Conservation (phyloP, 306 rosid species). For the Cucumis cinereus region DNA sequence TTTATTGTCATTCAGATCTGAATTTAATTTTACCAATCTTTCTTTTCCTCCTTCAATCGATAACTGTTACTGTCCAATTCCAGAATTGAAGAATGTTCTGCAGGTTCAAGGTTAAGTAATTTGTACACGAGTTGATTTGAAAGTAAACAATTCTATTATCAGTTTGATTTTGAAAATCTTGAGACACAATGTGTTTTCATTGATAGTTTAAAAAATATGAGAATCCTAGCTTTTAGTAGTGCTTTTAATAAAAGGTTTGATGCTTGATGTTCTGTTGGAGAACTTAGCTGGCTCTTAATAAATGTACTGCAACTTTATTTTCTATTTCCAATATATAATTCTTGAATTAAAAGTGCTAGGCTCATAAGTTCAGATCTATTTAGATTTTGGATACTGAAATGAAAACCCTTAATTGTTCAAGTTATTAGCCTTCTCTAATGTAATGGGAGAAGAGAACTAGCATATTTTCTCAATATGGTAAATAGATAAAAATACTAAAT, state of each 20-base stretch:
- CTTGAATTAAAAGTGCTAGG: not conserved
- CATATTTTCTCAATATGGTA: not conserved
- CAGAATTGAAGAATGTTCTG: not conserved
- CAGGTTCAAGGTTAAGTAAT: not conserved
- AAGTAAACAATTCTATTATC: not conserved
- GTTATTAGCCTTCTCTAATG: not conserved
- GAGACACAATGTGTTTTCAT: not conserved
- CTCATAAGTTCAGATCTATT: not conserved
- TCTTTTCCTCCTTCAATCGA: not conserved
- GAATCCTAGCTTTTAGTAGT: not conserved
- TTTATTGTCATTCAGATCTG: constrained; percentile 1
- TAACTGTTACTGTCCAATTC: not conserved
- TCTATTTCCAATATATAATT: not conserved
- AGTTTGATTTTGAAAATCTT: not conserved
- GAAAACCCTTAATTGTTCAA: not conserved
- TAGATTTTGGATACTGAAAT: not conserved
- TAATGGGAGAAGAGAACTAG: not conserved
- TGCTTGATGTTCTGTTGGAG: not conserved
- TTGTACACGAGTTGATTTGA: not conserved
- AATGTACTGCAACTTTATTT: not conserved
- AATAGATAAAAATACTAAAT: not conserved
- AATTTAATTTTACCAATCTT: not conserved
- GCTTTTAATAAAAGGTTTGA: not conserved
- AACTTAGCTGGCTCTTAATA: not conserved
- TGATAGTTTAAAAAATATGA: not conserved